phyloP scores from a whole-genome alignment of 768 basidiomycete species.

The Calocybe cyanea region DNA sequence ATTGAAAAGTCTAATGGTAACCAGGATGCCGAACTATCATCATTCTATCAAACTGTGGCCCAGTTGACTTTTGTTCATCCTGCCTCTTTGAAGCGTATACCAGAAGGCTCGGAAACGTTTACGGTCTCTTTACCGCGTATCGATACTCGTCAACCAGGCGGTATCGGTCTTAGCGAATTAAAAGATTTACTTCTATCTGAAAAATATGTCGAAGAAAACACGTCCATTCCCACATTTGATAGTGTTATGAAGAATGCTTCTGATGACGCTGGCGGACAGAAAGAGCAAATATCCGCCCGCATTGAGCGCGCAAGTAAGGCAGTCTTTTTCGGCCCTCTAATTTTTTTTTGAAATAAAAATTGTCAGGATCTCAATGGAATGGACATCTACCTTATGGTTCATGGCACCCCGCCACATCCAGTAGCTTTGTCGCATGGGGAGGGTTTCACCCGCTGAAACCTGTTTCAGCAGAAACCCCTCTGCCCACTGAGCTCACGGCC shows the following conservation, averaged over 20 bases:
- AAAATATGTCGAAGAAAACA: constrained; percentile 11
- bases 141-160: constrained; percentile 21
- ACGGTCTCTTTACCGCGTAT: constrained; percentile 23
- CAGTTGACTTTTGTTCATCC: constrained; percentile 44
- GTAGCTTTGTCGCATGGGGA: constrained; percentile 32
- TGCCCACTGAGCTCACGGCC: constrained; percentile 23
- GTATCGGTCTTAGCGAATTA: constrained; percentile 35
- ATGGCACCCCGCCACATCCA: background rate
- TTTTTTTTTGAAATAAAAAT: background rate
- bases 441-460: constrained; percentile 31
- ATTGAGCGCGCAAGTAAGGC: constrained; percentile 19
- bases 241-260: constrained; percentile 4
- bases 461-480: constrained; percentile 17
- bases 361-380: background rate
- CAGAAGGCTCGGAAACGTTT: constrained; percentile 22
- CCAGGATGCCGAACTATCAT: constrained; percentile 46
- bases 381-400: background rate
- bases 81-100: constrained; percentile 34
- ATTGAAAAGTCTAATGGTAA: background rate
- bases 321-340: background rate
- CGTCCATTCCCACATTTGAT: constrained; percentile 3
- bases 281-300: constrained; percentile 15
- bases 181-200: constrained; percentile 17
- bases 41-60: constrained; percentile 39
- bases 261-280: background rate